phyloP scores from a whole-genome alignment of 352 stramenopile genomes.

The Plasmopara halstedii region DNA sequence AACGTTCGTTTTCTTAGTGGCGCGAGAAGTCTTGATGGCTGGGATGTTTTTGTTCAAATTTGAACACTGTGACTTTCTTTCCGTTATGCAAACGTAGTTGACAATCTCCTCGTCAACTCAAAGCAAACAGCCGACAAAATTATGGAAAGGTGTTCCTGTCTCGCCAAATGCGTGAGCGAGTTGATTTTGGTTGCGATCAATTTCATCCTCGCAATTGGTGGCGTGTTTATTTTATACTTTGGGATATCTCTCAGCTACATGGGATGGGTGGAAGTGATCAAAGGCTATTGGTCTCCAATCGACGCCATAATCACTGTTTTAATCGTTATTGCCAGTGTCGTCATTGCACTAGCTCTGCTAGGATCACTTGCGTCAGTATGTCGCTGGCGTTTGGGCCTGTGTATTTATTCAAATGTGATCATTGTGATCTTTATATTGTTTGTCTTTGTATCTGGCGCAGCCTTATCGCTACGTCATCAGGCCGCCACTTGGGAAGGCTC shows the following conservation, averaged over 20 bases:
- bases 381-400: conserved; percentile 46
- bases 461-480: conserved; percentile 36
- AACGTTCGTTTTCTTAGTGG: conserved; percentile 9
- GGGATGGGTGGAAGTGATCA: conserved; percentile 55
- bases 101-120: background rate
- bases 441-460: conserved; percentile 31
- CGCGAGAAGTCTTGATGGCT: conserved; percentile 10
- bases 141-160: conserved; percentile 23
- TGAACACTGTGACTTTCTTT: conserved; percentile 15
- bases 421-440: conserved; percentile 49
- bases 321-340: conserved; percentile 39
- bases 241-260: conserved; percentile 34
- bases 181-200: conserved; percentile 55
- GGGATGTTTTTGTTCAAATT: no score
- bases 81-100: background rate
- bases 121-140: background rate
- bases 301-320: conserved; percentile 38
- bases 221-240: conserved; percentile 45
- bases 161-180: conserved; percentile 26
- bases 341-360: conserved; percentile 52
- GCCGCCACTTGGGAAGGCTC: conserved; percentile 39
- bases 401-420: conserved; percentile 48
- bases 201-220: conserved; percentile 44
- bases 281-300: conserved; percentile 43
- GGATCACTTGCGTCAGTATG: conserved; percentile 51